Evolutionary conservation across 2,329 filamentous ascomycete genomes (phyloP), one percentile per base, ranked within the genome.

Genomic region (Nemania abortiva): DNA sequence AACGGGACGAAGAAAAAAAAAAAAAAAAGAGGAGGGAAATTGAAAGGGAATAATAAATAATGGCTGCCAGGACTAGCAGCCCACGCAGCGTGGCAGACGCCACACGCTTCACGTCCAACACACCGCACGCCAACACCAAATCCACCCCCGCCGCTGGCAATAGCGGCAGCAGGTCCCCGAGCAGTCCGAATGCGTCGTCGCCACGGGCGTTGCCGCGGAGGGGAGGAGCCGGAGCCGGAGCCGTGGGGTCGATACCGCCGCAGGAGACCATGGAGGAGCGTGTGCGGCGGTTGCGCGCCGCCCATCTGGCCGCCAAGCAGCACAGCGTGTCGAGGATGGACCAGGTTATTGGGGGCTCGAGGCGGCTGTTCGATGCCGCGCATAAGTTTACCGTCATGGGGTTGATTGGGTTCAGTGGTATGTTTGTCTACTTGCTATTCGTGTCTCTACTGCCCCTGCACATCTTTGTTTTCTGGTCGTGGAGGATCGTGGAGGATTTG

Each of bases 71-170:
- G 64, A 74, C 72, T 52, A 76, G 63, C 62, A 50, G 83, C 72
- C 86, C 91, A 69, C 90, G 91, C 78, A 92, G 89, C 82, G 90
- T 92, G 79, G 89, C 88, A 75, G 92, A 95, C 80, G 92, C 93
- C 74, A 96, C 93, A 76, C 90, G 92, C 78, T 96, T 92, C 81
- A 92, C 90, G 18, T 83, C 89, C 29, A 91, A 89, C 20, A 89
- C 86, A 69, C 90, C 90, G 42, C 92, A 94, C 82, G 92, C 91
- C 75, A 86, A 87, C 72, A 88, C 89, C 73, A 92, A 92, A 79
- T 80, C 85, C 50, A 42, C 80, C 79, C 64, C 74, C n/a, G 63
- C 76, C 45, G 50, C 69, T n/a, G n/a, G n/a, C n/a, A n/a, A n/a
- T 55, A 59, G 70, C 15, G 54, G 72, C 15, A 56, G 71, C 24